These are phyloP conservation scores for Cordyceps fumosorosea DNA, from an alignment of 2,329 filamentous ascomycete species.

Conservation along the genomic window DNA sequence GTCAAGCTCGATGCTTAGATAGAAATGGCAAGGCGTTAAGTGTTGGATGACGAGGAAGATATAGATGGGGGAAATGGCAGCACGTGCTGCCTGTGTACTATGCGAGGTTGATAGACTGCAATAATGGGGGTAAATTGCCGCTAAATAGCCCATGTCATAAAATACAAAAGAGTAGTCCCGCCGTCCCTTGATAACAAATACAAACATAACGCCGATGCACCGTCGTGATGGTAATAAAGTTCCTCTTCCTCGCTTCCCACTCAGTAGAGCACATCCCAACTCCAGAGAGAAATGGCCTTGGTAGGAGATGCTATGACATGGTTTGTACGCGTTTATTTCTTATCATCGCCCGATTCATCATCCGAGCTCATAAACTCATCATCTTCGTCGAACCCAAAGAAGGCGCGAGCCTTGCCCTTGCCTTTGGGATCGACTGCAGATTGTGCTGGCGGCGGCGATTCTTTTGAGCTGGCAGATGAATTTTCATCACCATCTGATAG, in stretches of 20 bases:
- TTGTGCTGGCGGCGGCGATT: conserved; percentile 43
- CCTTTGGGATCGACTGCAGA: conserved; percentile 30
- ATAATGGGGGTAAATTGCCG: conserved; percentile 12
- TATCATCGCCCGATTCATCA: conserved; percentile 45
- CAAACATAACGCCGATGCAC: not conserved
- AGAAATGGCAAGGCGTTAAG: conserved; percentile 11
- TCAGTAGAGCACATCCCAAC: too few relatives aligned
- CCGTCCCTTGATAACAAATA: conserved; percentile 1
- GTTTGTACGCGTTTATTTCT: not conserved
- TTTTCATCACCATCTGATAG: conserved; percentile 32
- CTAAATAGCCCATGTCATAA: not conserved
- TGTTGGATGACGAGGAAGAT: conserved; percentile 20
- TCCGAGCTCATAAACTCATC: conserved; percentile 67
- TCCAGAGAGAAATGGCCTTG: too few relatives aligned
- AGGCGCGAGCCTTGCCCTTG: conserved; percentile 39
- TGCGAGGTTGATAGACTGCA: conserved; percentile 25
- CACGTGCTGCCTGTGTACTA: conserved; percentile 33
- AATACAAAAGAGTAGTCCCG: not conserved
- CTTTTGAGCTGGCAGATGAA: conserved; percentile 34
- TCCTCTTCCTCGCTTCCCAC: too few relatives aligned
- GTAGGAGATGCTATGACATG: too few relatives aligned
- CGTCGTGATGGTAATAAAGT: too few relatives aligned
- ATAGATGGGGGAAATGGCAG: conserved; percentile 20
- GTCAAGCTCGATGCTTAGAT: conserved; percentile 55
- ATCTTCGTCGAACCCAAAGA: conserved; percentile 75